Conservation (phyloP, 305 asterid species). For the Nicotiana rustica region DNA sequence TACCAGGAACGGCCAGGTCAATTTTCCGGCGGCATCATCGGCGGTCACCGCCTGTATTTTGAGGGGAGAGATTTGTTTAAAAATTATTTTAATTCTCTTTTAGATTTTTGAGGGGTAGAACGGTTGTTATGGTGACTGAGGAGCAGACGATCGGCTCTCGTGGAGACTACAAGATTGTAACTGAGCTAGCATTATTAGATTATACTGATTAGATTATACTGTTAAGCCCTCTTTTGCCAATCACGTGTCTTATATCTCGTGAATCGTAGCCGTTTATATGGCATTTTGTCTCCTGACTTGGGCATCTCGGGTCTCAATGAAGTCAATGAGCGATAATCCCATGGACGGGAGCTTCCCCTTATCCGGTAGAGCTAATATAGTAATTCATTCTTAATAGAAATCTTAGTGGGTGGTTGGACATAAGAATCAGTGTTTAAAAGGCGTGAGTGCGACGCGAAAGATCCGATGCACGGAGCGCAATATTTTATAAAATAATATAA, state of each 20-base stretch:
- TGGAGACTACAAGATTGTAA: neutral
- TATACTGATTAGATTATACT: neutral
- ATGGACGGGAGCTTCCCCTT: neutral
- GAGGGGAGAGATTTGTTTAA: neutral
- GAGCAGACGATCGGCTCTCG: constrained; percentile 43
- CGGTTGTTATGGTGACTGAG: constrained; percentile 35
- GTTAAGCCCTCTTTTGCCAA: neutral
- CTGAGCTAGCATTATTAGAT: constrained; percentile 9
- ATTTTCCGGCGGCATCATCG: constrained; percentile 31
- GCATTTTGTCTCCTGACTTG: neutral
- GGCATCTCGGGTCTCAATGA: neutral
- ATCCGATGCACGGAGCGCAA: too few relatives aligned
- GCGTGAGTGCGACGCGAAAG: too few relatives aligned
- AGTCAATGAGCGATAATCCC: neutral
- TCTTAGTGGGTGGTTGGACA: too few relatives aligned
- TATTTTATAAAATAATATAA: too few relatives aligned
- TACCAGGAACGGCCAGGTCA: neutral
- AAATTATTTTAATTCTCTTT: neutral
- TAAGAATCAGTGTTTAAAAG: too few relatives aligned
- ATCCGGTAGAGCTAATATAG: neutral
- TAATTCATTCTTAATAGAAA: too few relatives aligned
- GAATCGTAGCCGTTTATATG: constrained; percentile 29
- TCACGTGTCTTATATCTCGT: constrained; percentile 21
- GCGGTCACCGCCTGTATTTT: constrained; percentile 22
- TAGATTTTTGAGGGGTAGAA: neutral